Conservation (phyloP, 805 yeast species). For the Metschnikowia cerradonensis region DNA sequence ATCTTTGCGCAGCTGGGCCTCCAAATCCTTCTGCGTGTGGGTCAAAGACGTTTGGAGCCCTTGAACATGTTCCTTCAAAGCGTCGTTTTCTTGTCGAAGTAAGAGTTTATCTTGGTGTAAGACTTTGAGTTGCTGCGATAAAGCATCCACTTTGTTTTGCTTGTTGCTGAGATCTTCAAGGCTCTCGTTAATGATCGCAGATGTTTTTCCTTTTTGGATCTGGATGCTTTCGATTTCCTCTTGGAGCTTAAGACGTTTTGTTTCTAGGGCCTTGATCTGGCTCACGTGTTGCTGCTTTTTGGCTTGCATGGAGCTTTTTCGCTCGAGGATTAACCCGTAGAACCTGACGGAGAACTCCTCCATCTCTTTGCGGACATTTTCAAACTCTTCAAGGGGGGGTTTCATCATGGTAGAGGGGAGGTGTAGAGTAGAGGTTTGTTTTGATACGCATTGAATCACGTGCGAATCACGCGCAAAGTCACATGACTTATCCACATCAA, state of each 20-base stretch:
- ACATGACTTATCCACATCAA: not conserved
- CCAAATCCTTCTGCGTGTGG: constrained; percentile 31
- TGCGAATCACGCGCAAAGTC: not conserved
- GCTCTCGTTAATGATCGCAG: constrained; percentile 24
- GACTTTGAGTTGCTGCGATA: not conserved
- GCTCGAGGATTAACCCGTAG: constrained; percentile 30
- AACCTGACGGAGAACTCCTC: constrained; percentile 36
- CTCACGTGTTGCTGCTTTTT: constrained; percentile 32
- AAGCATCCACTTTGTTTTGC: constrained; percentile 24
- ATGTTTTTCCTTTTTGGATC: constrained; percentile 24
- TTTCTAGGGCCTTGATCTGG: constrained; percentile 27
- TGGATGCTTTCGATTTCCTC: constrained; percentile 28
- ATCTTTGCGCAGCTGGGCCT: constrained; percentile 44
- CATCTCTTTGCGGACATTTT: constrained; percentile 34
- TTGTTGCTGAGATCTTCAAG: constrained; percentile 26
- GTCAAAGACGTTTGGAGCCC: constrained; percentile 29
- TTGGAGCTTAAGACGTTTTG: constrained; percentile 27
- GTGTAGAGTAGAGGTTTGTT: not conserved
- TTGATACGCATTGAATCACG: not conserved
- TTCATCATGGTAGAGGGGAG: not conserved
- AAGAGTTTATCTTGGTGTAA: not conserved
- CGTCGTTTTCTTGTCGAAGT: constrained; percentile 1
- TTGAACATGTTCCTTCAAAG: constrained; percentile 30
- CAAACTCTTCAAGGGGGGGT: constrained; percentile 31
- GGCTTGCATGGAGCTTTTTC: constrained; percentile 29